Conservation (phyloP, 768 basidiomycete species). For the Amanita exitialis region DNA sequence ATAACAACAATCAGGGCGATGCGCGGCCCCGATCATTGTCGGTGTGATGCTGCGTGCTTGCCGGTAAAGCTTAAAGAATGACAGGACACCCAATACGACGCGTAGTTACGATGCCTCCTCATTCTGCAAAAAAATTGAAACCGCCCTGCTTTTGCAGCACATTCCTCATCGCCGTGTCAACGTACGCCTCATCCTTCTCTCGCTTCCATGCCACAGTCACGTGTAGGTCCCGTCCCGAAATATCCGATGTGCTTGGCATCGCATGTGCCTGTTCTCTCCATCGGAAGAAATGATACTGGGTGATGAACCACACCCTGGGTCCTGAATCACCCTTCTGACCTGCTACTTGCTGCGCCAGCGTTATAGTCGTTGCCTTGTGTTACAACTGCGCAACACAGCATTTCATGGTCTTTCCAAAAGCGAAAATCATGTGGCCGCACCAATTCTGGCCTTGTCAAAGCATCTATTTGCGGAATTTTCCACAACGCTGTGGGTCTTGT, state of each 20-base stretch:
- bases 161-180: conserved; percentile 38
- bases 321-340: neutral
- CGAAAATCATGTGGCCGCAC: neutral
- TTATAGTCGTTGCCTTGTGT: neutral
- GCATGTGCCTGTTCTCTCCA: conserved; percentile 49
- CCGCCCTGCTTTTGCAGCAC: conserved; percentile 37
- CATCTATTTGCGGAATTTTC: neutral
- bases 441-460: neutral
- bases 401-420: neutral
- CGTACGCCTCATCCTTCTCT: conserved; percentile 20
- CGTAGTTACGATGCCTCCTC: conserved; percentile 49
- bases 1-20: neutral
- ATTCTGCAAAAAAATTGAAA: conserved; percentile 40
- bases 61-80: no score
- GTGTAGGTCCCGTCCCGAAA: conserved; percentile 44
- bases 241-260: conserved; percentile 41
- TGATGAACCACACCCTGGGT: conserved; percentile 27
- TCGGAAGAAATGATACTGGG: conserved; percentile 52
- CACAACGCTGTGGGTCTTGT: neutral
- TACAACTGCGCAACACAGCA: neutral
- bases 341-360: neutral
- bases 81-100: no score
- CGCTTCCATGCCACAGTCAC: neutral
- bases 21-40: neutral
- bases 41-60: no score